Conservation (phyloP, 2,329 filamentous ascomycete genomes). For the Chaetomium strumarium region DNA sequence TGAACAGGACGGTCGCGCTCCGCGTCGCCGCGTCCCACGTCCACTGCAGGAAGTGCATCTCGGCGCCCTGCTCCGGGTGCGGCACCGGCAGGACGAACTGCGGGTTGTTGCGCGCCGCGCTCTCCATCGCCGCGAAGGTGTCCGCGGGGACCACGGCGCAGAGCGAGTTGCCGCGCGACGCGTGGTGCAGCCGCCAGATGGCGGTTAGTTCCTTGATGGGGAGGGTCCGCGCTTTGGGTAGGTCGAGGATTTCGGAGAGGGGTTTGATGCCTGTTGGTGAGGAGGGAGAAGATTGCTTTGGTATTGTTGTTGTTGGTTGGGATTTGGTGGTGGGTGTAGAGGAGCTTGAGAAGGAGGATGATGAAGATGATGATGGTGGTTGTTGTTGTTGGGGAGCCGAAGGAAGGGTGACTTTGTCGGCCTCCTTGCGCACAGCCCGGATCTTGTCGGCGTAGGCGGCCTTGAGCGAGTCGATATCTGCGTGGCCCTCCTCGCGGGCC, state of each 20-base stretch:
- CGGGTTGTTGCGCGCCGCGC: conserved; percentile 66
- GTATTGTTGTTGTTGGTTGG: conserved; percentile 11
- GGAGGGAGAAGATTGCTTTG: conserved; percentile 17
- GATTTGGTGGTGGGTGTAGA: conserved; percentile 11
- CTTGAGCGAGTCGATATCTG: conserved; percentile 69
- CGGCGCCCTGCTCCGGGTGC: conserved; percentile 62
- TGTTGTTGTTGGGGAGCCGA: conserved; percentile 13
- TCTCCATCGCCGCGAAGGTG: conserved; percentile 68
- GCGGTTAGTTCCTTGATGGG: conserved; percentile 76
- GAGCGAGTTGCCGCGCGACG: conserved; percentile 64
- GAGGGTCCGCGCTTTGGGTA: conserved; percentile 68
- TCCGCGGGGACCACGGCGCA: conserved; percentile 72
- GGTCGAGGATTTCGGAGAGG: conserved; percentile 58
- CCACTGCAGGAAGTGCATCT: conserved; percentile 97
- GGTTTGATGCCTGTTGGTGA: conserved; percentile 36
- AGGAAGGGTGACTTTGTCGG: conserved; percentile 45
- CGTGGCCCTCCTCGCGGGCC: conserved; percentile 65
- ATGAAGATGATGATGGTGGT: conserved; percentile 4
- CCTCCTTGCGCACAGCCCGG: conserved; percentile 59
- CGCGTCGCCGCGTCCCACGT: conserved; percentile 66
- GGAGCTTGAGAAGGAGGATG: neutral
- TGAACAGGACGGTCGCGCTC: conserved; percentile 80
- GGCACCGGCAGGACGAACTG: conserved; percentile 89
- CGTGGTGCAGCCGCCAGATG: conserved; percentile 86
- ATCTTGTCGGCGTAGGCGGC: conserved; percentile 84